Base-by-base conservation (phyloP, 768 basidiomycete species). In the Leucocoprinus birnbaumii region DNA sequence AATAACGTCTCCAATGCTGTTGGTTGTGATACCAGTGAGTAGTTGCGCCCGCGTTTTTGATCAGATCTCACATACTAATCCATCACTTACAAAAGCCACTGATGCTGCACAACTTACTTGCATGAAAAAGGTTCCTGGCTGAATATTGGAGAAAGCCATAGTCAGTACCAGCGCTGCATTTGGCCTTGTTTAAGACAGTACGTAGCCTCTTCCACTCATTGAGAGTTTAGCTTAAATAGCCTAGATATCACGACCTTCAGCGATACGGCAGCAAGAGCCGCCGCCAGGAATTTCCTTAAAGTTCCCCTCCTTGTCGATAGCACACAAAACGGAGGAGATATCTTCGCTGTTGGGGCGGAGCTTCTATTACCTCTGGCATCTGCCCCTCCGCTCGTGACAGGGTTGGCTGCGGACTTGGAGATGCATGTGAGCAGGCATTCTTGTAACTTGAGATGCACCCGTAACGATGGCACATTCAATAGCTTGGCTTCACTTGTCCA, bases 301-400 rank as follows among this genome's bases (percentile, higher is more conserved):
- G 66, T 70, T 2, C 68, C 71, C 3, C 51, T 66, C 21, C 56
- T 72, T 3, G 60, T 59, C 26, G 73, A 73, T 38, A 69, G 61
- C 10, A 68, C 62, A 9, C 48, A 63, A 42, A 62, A 74, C n/a
- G 73, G 74, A 53, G 69, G 57, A 19, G 72, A 73, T 47, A 64
- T 73, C 34, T 68, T 73, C 22, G 59, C 68, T n/a, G 65, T 72
- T 8, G 53, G 16, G 11, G 65, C 52, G 2, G 59, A 61, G 27
- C 61, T 72, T 45, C 51, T 68, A 10, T 43, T 67, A 16, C 58
- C 65, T 7, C 51, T 63, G 9, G 68, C 68, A 25, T 50, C 66
- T 24, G 58, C 62, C 1, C 54, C 66, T 10, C 70, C 72, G 2
- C 62, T 65, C 38, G 50, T 70, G 7, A 71, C 68, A 6, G 64